Conservation (phyloP, 1,284 basidiomycete species). For the Schizophyllum amplum region DNA sequence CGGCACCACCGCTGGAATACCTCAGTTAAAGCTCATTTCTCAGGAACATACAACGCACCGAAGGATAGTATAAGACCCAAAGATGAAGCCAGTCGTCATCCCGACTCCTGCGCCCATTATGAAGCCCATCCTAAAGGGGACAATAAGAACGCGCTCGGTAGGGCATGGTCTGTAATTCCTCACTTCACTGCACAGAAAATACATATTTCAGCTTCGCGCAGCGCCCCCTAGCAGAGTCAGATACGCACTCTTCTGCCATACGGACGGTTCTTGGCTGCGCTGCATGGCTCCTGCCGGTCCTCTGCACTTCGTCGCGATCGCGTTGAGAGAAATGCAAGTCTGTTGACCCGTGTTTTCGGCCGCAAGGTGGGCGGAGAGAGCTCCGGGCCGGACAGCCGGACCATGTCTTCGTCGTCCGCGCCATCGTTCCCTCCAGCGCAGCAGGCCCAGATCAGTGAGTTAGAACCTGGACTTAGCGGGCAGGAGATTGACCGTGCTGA, state of each 20-base stretch:
- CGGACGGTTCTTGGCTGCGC: conserved; percentile 46
- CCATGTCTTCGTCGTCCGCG: conserved; percentile 18
- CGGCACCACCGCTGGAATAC: conserved; percentile 66
- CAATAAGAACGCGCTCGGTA: conserved; percentile 4
- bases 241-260: conserved; percentile 68
- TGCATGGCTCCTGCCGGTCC: conserved; percentile 18
- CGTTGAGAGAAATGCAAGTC: not conserved
- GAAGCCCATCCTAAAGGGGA: conserved; percentile 72
- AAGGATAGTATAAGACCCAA: conserved; percentile 85
- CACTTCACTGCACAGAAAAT: conserved; percentile 12
- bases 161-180: conserved; percentile 7
- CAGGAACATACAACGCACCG: conserved; percentile 41
- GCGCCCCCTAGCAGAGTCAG: too few relatives aligned
- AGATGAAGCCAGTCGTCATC: conserved; percentile 93
- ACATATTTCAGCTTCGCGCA: conserved; percentile 6
- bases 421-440: conserved; percentile 62
- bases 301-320: not conserved
- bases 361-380: conserved; percentile 2
- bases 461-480: not conserved
- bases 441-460: conserved; percentile 82
- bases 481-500: conserved; percentile 10
- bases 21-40: conserved; percentile 1
- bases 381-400: conserved; percentile 12
- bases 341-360: not conserved
- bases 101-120: conserved; percentile 90